Base-by-base conservation (phyloP, 148 eudicot species). In the Linanthus parryae region DNA sequence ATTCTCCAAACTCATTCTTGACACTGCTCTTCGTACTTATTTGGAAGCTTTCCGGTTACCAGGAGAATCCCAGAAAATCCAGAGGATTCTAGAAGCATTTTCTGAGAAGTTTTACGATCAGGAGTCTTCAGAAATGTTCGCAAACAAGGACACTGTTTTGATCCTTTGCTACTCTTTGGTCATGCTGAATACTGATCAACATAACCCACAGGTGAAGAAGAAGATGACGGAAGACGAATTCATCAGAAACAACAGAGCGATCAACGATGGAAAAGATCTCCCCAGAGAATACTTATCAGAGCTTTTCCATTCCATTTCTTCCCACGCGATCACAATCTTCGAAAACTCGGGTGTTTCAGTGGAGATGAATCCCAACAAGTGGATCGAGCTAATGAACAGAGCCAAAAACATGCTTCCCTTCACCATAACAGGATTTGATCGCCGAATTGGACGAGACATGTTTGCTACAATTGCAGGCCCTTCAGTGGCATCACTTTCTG, bases 151-250 rank as follows among this genome's bases (percentile, higher is more conserved):
- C 47, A 73, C 85, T 6, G 96, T 78, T 13, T 64, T 67, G 33
- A 64, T 92, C 21, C 72, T 92, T 11, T 84, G 96, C 48, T 92
- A 92, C 36, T 92, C 96, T 15, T 54, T 92, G 26, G 88, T 92
- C 45, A 92, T 92, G 99, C 71, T 92, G 41, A 92, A 92, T 72
- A 92, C 99, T 3, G 99, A 92, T 61, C 96, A 84, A 31, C 96
- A 92, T 48, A 92, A 92, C 44, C 96, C 96, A 5, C 99, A 92
- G 54, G 99, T 92, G 16, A 92, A 92, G 79, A 92, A 82, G 65
- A 92, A 92, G 61, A 92, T 92, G 99, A 84, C 99, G 1, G 99
- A 92, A 61, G 99, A 92, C 7, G 99, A 92, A 52, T 92, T 92
- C 35, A 81, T 92, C 25, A 73, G 71, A 49, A 92, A 92, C 73